Evolutionary conservation across 805 yeast species (phyloP), one percentile per base, ranked within the genome.

Genomic region (Candida xiaguanensis): DNA sequence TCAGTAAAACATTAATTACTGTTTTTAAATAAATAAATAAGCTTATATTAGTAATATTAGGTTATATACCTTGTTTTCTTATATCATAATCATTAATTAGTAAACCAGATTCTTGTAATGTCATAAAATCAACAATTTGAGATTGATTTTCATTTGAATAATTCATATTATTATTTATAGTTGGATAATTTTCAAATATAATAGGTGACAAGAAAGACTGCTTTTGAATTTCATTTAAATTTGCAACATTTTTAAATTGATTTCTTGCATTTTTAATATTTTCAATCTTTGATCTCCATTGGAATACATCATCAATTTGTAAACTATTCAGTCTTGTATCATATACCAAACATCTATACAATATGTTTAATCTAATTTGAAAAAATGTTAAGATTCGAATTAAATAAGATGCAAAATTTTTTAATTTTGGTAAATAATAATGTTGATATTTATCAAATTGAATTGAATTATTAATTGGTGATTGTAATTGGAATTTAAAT

Each of bases 351-450:
- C 47, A 45, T 37, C 53, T 50, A 47, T 67, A 65, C 33, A 67
- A 50, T 7, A 58, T 42, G 11, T 47, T 42, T 9, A 62, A 40
- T 24, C 73, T 48, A 29, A 41, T 40, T 36, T 51, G 56, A 31
- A 67, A 52, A 40, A 59, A 67, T 5, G 60, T 55, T 12, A 49
- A 43, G n/a, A 59, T 24, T 22, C 73, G 46, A 5, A 62, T 52
- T 22, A 61, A 53, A 42, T 67, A 65, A 14, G 59, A 49, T 4
- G 65, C 37, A 15, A 55, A 39, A 9, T 24, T 14, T 36, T 54
- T 53, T 31, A 65, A 47, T 31, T 56, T 47, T 9, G 25, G 32
- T 7, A 42, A 22, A 11, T 11, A 22, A 11, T 11, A 36, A 15
- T 23, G 44, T 44, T 5, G 37, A 36, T 38, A 58, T 54, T 7